phyloP scores from a whole-genome alignment of 768 basidiomycete genomes.

The Hericium coralloides region DNA sequence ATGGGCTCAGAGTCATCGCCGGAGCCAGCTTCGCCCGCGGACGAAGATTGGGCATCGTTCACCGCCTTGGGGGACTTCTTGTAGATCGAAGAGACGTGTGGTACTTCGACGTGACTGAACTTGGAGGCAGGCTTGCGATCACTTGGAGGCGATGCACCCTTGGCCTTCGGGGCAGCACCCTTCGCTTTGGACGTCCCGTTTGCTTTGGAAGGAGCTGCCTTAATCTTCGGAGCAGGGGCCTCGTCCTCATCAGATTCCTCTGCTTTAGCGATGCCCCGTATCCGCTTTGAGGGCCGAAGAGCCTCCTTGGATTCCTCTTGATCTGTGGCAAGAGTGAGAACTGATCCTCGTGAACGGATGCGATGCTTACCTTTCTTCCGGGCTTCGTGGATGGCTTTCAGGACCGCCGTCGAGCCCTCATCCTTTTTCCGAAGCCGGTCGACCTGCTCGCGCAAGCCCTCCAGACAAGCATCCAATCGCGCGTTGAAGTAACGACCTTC shows the following conservation, averaged over 20 bases:
- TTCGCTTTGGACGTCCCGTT: conserved; percentile 3
- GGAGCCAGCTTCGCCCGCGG: conserved; percentile 4
- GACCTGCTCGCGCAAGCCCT: conserved; percentile 53
- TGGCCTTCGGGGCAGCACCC: background rate
- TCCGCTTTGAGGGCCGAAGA: conserved; percentile 47
- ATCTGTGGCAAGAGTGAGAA: conserved; percentile 26
- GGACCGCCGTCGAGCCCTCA: conserved; percentile 53
- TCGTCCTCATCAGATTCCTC: too few relatives aligned
- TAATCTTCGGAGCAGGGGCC: background rate
- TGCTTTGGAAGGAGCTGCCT: background rate
- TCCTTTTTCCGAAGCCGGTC: conserved; percentile 59
- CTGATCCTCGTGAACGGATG: background rate
- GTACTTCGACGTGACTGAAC: conserved; percentile 13
- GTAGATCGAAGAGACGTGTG: conserved; percentile 1
- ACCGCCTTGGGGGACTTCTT: conserved; percentile 1
- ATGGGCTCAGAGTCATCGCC: conserved; percentile 4
- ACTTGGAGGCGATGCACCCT: background rate
- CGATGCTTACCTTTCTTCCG: conserved; percentile 46
- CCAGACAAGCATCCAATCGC: conserved; percentile 57
- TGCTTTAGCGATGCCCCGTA: conserved; percentile 44
- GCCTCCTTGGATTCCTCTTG: conserved; percentile 40
- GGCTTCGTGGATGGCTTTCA: conserved; percentile 55
- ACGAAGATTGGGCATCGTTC: conserved; percentile 1
- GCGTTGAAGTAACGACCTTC: conserved; percentile 88
- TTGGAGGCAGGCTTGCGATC: background rate